These are phyloP conservation scores for Lodderomyces elongisporus DNA, from an alignment of 1,139 yeast genomes.

Conservation along the genomic window DNA sequence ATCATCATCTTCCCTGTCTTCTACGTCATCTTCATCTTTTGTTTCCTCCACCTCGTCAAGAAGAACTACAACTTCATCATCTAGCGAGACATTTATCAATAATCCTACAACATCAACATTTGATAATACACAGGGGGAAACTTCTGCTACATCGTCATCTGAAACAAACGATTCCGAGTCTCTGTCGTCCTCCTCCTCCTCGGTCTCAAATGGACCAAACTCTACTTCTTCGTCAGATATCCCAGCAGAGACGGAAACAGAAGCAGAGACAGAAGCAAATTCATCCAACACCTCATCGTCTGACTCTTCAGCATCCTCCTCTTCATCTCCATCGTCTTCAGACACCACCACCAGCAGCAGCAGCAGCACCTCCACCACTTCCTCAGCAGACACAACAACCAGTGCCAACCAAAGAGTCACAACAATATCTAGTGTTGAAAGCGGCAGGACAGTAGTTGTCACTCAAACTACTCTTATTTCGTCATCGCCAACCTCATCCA, in stretches of 20 bases:
- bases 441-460: conserved; percentile 36
- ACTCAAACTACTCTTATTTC: conserved; percentile 33
- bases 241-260: conserved; percentile 2
- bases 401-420: conserved; percentile 17
- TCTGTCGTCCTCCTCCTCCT: conserved; percentile 6
- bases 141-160: too few relatives aligned
- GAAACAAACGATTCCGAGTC: too few relatives aligned
- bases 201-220: conserved; percentile 4
- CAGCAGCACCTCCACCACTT: conserved; percentile 5
- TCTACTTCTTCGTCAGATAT: conserved; percentile 6
- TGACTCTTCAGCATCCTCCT: conserved; percentile 3
- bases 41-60: too few relatives aligned
- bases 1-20: too few relatives aligned
- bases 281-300: conserved; percentile 8
- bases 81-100: too few relatives aligned
- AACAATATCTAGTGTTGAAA: conserved; percentile 29
- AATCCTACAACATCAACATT: too few relatives aligned
- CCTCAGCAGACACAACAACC: conserved; percentile 5
- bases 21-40: too few relatives aligned
- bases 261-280: conserved; percentile 7
- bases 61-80: too few relatives aligned
- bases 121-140: too few relatives aligned
- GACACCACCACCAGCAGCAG: conserved; percentile 6
- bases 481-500: conserved; percentile 24
- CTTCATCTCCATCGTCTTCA: conserved; percentile 6